phyloP scores from a whole-genome alignment of 805 yeast species.

The Vanderwaltozyma verrucispora region DNA sequence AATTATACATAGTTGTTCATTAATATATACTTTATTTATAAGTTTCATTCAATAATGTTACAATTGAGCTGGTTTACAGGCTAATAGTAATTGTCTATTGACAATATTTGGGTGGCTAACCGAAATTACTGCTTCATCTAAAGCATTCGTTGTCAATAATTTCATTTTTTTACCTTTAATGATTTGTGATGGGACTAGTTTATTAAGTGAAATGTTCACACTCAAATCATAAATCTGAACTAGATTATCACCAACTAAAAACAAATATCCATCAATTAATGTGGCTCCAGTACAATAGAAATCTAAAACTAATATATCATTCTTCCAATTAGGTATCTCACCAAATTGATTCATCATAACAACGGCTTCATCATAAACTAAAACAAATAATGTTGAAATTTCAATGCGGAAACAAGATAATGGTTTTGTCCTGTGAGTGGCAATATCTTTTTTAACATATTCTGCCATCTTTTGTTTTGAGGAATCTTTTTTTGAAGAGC shows the following conservation, averaged over 20 bases:
- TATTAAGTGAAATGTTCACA: constrained; percentile 16
- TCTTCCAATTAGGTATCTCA: constrained; percentile 34
- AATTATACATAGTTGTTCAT: too few species aligned
- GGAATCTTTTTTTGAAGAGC: constrained; percentile 17
- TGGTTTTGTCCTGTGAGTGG: constrained; percentile 34
- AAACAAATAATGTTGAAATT: constrained; percentile 41
- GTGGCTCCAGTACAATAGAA: constrained; percentile 34
- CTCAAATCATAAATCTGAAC: constrained; percentile 55
- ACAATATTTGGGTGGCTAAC: constrained; percentile 57
- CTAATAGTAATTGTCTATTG: constrained; percentile 48
- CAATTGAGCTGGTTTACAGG: constrained; percentile 4
- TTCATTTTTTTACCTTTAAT: constrained; percentile 59
- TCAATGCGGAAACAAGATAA: constrained; percentile 54
- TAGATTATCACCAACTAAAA: constrained; percentile 52
- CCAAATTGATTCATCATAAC: constrained; percentile 54
- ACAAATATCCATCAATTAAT: constrained; percentile 37
- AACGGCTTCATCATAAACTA: constrained; percentile 65
- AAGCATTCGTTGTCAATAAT: constrained; percentile 30
- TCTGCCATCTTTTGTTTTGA: constrained; percentile 26
- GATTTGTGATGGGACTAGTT: constrained; percentile 48
- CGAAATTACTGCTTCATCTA: constrained; percentile 31
- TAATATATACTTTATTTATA: not conserved
- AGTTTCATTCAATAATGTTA: not conserved
- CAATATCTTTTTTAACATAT: constrained; percentile 32
- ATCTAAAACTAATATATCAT: constrained; percentile 33